A percentile compares a stretch with the other conserved stretches of the same genome.
These are phyloP conservation scores for Populus ilicifolia DNA, from an alignment of 345 rosid genomes.

Conservation along the genomic window DNA sequence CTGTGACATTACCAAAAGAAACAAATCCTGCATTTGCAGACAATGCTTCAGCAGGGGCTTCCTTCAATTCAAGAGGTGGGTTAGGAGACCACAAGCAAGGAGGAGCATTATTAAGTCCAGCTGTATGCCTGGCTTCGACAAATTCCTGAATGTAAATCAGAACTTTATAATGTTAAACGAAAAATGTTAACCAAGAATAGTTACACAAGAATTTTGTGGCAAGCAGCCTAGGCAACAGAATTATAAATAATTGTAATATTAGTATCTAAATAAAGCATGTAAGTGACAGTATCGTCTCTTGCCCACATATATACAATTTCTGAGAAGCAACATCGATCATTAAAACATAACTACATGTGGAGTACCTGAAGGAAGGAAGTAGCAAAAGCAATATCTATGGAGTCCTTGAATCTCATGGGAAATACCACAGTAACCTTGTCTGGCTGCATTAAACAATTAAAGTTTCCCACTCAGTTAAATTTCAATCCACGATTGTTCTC, in stretches of 20 bases:
- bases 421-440: constrained; percentile 81
- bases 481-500: neutral
- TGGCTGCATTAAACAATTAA: constrained; percentile 43
- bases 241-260: neutral
- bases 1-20: constrained; percentile 63
- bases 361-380: constrained; percentile 91
- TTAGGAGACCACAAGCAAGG: constrained; percentile 74
- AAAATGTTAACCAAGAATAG: constrained; percentile 13
- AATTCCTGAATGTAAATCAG: constrained; percentile 58
- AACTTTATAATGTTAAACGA: constrained; percentile 9
- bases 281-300: neutral
- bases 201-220: neutral
- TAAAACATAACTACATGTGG: constrained; percentile 7
- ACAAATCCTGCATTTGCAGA: constrained; percentile 95
- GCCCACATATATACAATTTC: constrained; percentile 1
- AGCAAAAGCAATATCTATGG: constrained; percentile 71
- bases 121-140: constrained; percentile 79
- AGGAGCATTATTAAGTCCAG: constrained; percentile 83
- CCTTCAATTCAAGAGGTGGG: constrained; percentile 67
- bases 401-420: constrained; percentile 94
- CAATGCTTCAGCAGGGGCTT: constrained; percentile 66
- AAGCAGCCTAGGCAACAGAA: neutral
- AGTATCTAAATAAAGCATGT: neutral
- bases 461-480: constrained; percentile 6
- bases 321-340: neutral